phyloP scores from a whole-genome alignment of 768 basidiomycete species.

The Cantharellus anzutake region DNA sequence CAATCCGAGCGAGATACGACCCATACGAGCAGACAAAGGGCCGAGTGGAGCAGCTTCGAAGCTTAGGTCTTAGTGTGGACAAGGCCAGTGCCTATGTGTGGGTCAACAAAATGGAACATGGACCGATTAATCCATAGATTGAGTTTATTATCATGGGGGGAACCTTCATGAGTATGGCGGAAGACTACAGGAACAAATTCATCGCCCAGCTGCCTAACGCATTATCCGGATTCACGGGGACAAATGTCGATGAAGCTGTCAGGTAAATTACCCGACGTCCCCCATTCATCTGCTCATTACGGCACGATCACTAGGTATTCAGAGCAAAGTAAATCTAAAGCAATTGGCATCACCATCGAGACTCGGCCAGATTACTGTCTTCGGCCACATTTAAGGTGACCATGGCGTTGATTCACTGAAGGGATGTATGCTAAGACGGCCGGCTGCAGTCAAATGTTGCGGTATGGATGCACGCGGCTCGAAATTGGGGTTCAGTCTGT shows the following conservation, averaged over 20 bases:
- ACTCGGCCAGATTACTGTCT: conserved; percentile 97
- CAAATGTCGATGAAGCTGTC: conserved; percentile 91
- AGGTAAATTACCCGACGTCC: conserved; percentile 24
- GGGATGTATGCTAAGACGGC: background rate
- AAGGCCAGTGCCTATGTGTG: conserved; percentile 34
- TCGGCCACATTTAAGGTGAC: conserved; percentile 78
- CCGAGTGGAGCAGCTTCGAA: conserved; percentile 87
- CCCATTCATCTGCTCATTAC: background rate
- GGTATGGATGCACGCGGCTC: conserved; percentile 94
- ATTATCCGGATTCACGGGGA: conserved; percentile 82
- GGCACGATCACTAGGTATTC: conserved; percentile 41
- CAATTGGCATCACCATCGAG: conserved; percentile 97
- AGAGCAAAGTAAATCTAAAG: conserved; percentile 94
- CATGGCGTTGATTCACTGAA: background rate
- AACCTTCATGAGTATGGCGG: conserved; percentile 99
- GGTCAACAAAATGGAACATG: no score
- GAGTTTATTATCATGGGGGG: conserved; percentile 96
- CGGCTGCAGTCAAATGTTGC: conserved; percentile 73
- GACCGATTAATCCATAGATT: conserved; percentile 26
- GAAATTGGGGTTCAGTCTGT: conserved; percentile 99
- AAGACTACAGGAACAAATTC: conserved; percentile 85
- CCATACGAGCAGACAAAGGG: conserved; percentile 95
- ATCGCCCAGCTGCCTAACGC: conserved; percentile 95
- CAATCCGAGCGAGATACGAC: conserved; percentile 89
- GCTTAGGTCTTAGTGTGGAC: conserved; percentile 91